Evolutionary conservation across 2,329 filamentous ascomycete species (phyloP).

Genomic region (Calycina herbarum): DNA sequence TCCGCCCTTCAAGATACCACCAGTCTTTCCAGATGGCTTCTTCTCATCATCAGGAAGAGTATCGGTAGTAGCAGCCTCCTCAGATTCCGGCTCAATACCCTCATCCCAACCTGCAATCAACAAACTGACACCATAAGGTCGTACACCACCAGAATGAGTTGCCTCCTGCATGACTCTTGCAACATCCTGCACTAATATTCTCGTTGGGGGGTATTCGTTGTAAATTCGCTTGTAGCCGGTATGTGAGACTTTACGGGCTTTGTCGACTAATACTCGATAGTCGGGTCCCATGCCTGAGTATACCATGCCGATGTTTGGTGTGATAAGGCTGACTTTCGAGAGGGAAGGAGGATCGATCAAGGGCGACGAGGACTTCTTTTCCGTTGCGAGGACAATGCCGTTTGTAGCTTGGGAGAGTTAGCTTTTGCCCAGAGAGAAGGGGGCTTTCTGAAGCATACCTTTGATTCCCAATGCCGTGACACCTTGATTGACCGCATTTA

Average conservation of each 20-base stretch:
- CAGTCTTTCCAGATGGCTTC: conserved; percentile 81
- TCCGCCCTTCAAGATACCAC: conserved; percentile 91
- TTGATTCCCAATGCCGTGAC: conserved; percentile 98
- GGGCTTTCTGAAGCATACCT: conserved; percentile 54
- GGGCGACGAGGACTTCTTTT: conserved; percentile 98
- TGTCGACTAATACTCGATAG: conserved; percentile 96
- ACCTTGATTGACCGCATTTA: conserved; percentile 98
- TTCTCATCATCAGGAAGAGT: conserved; percentile 64
- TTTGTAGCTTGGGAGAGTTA: conserved; percentile 72
- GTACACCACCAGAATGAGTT: conserved; percentile 94
- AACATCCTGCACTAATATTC: conserved; percentile 98
- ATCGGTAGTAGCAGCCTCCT: conserved; percentile 55
- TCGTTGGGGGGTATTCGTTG: conserved; percentile 99
- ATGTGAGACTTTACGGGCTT: conserved; percentile 96
- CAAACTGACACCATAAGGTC: conserved; percentile 94
- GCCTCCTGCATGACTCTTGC: conserved; percentile 98
- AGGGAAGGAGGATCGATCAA: conserved; percentile 93
- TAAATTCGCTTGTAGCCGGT: conserved; percentile 99
- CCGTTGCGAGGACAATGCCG: conserved; percentile 96
- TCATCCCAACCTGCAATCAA: conserved; percentile 98
- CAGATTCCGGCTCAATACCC: conserved; percentile 82
- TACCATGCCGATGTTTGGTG: conserved; percentile 99
- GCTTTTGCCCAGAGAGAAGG: not conserved
- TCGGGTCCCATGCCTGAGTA: conserved; percentile 99
- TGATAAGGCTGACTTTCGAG: conserved; percentile 97